Evolutionary conservation across 2,329 filamentous ascomycete genomes (phyloP), one percentile per base, ranked within the genome.

Genomic region (Colletotrichum salicis): DNA sequence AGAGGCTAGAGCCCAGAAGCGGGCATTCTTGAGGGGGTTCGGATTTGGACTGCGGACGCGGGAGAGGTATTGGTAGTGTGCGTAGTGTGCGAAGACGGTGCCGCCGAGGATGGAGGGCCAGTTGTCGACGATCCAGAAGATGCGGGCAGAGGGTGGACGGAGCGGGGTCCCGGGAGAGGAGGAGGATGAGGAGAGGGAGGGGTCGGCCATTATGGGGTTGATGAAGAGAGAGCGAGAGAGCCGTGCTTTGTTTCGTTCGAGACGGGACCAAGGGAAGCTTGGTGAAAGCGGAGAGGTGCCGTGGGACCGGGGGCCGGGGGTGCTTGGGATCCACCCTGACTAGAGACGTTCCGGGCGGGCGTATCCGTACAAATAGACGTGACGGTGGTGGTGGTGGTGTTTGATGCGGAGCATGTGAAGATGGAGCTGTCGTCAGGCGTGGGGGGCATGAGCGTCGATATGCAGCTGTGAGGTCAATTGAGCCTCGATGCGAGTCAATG

Each of bases 1-100:
- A 22, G 70, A 58, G 29, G 66, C 70, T 73, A 73, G 27, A 33
- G 70, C 70, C 72, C 70, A 74, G 63, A 73, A 74, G 62, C 72
- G 70, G 70, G 72, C 72, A 73, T 74, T 74, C 70, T 72, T 73
- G 37, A 75, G 27, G 19, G 64, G 51, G 60, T 73, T 72, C 41
- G 73, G 71, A 33, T 70, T 61, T 35, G 62, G 69, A 11, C 41
- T 71, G 65, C 69, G 73, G 62, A 37, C 41, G 29, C 66, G 64
- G n/a, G 48, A 59, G 48, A 75, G 66, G 58, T 74, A 71, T 27
- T 66, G 73, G 60, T 73, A 75, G 67, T 75, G 73, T 22, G 67
- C 66, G 62, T 71, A 24, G 13, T 75, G 73, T 19, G 55, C 27
- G 15, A 72, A 22, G 58, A 73, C 64, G 19, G 73, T 62, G 56